A percentile compares a stretch with the other conserved stretches of the same genome.
Evolutionary conservation across 2,329 filamentous ascomycete genomes (phyloP).

Genomic region (Magnaporthales sp.): DNA sequence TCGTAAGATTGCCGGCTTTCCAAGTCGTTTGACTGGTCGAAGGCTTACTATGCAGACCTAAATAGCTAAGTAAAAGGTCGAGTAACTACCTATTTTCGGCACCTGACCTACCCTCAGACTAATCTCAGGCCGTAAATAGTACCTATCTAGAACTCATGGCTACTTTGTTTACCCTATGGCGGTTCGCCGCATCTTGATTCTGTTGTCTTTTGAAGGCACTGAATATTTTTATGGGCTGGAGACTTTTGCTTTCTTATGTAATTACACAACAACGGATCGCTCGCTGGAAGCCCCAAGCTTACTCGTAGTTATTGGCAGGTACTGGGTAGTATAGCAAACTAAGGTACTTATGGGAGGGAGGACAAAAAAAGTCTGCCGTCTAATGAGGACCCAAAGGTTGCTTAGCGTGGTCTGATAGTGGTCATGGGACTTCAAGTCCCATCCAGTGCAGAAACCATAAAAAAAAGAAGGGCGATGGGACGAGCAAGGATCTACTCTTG

Average conservation of each 20-base stretch:
- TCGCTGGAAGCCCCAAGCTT: no score
- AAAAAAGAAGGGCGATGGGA: neutral
- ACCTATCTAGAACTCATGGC: neutral
- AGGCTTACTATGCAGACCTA: neutral
- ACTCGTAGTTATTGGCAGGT: no score
- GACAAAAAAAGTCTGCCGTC: neutral
- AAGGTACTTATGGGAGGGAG: neutral
- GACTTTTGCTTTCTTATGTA: no score
- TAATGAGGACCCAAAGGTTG: neutral
- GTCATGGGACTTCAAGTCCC: slow-evolving; percentile 2
- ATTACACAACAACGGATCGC: no score
- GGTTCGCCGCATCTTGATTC: neutral
- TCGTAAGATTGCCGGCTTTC: neutral
- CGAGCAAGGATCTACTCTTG: neutral
- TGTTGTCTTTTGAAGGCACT: neutral
- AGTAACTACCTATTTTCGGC: neutral
- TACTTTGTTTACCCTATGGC: neutral
- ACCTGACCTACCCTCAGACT: neutral
- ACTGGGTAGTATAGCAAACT: no score
- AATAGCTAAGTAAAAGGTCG: neutral
- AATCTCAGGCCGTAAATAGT: neutral
- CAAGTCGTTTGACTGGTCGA: no score
- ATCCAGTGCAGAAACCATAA: neutral
- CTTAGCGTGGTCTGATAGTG: slow-evolving; percentile 1
- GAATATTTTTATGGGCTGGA: neutral